Base-by-base conservation (phyloP, 2,329 filamentous ascomycete species). In the Proliferodiscus dingleyae region DNA sequence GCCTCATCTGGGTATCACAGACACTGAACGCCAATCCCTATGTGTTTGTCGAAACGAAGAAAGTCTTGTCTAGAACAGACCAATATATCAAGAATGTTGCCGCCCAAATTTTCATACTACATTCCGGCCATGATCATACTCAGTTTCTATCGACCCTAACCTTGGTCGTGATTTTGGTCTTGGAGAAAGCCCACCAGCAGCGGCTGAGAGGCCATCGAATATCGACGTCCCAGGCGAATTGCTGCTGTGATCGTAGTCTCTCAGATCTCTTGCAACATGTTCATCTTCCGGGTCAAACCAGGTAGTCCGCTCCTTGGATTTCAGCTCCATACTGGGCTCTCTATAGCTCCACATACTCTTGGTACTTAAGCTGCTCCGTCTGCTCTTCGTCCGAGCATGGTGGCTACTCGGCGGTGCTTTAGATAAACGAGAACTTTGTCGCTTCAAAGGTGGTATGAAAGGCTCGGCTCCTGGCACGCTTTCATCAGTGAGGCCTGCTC, bases 401-500 rank as follows among this genome's bases (percentile, higher is more conserved):
- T n/a, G n/a, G n/a, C n/a, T n/a, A n/a, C 58, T 51, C 4, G 53
- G 56, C 29, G 52, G 51, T 32, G 56, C 43, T 45, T 81, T 82
- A 30, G 73, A 72, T 3, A 81, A 63, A 15, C 77, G 71, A 3
- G 76, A 76, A 3, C 71, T 67, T 11, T 75, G 72, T 9, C 76
- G 71, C 61, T 72, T 80, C 1, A 74, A 67, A 9, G 69, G 66
- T 6, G 72, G 63, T 23, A 83, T 61, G 52, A 80, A 84, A 3
- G 80, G 77, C 37, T 75, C 73, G 47, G 77, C 80, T 26, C 80
- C 80, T 4, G 79, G 78, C 2, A 83, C 61, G 1, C 72, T 64
- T 54, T 82, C 77, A 50, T 83, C 80, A 2, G 80, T 83, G 5
- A 84, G 69, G 13, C 80, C 80, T 1, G 71, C 71, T 16, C 80